Conservation (phyloP, 306 rosid genomes). For the Corylus avellana region DNA sequence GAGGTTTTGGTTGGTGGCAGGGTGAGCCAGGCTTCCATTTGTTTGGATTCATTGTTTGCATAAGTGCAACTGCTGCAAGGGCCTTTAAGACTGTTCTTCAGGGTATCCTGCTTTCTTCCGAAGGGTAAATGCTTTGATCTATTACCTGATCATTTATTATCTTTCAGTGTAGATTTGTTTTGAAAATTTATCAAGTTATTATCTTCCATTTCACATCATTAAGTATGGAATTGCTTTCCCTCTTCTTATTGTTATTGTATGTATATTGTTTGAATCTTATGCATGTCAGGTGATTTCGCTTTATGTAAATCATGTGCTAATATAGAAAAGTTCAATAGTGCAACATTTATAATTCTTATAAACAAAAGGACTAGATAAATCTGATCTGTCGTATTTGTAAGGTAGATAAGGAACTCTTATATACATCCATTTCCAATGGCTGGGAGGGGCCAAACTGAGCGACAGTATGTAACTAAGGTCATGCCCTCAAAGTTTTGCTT, state of each 20-base stretch:
- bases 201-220: background rate
- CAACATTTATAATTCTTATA: background rate
- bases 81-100: constrained; percentile 99
- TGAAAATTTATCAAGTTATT: background rate
- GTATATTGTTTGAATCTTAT: background rate
- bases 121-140: constrained; percentile 63
- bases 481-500: background rate
- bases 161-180: constrained; percentile 10
- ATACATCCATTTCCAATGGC: background rate
- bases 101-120: constrained; percentile 93
- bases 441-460: background rate
- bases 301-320: background rate
- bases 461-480: background rate
- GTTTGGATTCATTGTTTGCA: constrained; percentile 93
- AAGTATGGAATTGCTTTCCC: background rate
- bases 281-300: background rate
- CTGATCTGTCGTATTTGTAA: background rate
- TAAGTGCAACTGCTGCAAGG: constrained; percentile 97
- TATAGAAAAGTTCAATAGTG: background rate
- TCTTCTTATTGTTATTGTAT: background rate
- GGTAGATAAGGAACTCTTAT: background rate
- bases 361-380: background rate
- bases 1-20: constrained; percentile 59
- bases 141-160: constrained; percentile 8
- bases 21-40: constrained; percentile 94